Evolutionary conservation across 176 grass and related monocot species (phyloP).

Genomic region (Thinopyrum elongatum): DNA sequence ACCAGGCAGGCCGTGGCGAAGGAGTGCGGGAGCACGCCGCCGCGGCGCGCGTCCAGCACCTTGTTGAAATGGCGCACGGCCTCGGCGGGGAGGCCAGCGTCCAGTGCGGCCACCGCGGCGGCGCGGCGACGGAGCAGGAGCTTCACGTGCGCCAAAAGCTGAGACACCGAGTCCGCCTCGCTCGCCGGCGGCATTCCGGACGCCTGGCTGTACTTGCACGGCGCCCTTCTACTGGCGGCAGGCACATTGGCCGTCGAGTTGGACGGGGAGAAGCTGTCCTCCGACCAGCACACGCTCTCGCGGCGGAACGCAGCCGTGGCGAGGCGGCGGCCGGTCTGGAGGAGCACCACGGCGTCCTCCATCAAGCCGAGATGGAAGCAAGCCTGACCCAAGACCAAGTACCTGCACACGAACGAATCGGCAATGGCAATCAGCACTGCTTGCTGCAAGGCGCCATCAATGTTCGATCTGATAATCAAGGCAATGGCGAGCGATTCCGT

Average conservation of each 20-base stretch:
- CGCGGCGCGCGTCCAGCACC: slow-evolving; percentile 78
- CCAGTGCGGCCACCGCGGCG: slow-evolving; percentile 66
- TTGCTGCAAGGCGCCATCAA: too few relatives aligned
- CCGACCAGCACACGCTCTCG: slow-evolving; percentile 73
- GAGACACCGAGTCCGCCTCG: slow-evolving; percentile 60
- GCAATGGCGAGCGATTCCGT: neutral
- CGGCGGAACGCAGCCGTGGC: slow-evolving; percentile 78
- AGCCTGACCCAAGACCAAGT: slow-evolving; percentile 77
- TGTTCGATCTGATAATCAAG: too few relatives aligned
- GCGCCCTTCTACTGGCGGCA: neutral
- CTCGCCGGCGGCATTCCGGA: neutral
- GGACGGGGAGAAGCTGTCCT: slow-evolving; percentile 68
- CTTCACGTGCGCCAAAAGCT: slow-evolving; percentile 73
- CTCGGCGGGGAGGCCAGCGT: slow-evolving; percentile 65
- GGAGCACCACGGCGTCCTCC: slow-evolving; percentile 81
- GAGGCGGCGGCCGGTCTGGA: slow-evolving; percentile 79
- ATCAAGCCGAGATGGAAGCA: slow-evolving; percentile 89
- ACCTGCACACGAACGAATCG: slow-evolving; percentile 35
- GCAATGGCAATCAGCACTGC: neutral
- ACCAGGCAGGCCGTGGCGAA: slow-evolving; percentile 85
- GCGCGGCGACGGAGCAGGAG: slow-evolving; percentile 72
- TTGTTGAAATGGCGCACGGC: slow-evolving; percentile 81
- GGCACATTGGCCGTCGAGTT: neutral
- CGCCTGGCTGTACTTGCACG: slow-evolving; percentile 15
- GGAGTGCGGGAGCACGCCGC: slow-evolving; percentile 59